phyloP scores from a whole-genome alignment of 2,329 filamentous ascomycete species.

The Microcyclospora pomicola region DNA sequence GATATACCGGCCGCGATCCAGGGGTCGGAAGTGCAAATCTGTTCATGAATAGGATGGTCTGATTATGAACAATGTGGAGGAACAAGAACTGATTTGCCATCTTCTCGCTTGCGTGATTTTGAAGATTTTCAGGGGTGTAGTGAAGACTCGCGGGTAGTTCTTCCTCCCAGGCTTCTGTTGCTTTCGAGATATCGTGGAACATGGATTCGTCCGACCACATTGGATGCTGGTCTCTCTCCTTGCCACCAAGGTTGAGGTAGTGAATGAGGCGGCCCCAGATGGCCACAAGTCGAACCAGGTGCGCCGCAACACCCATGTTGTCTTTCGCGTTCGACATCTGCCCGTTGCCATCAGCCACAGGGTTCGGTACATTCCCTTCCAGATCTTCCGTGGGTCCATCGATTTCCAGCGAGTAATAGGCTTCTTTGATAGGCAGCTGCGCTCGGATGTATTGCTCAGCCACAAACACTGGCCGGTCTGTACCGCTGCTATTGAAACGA shows the following conservation, averaged over 20 bases:
- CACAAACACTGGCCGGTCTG: constrained; percentile 80
- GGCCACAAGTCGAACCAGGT: constrained; percentile 71
- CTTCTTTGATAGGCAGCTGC: constrained; percentile 80
- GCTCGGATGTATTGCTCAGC: constrained; percentile 80
- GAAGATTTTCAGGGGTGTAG: constrained; percentile 70
- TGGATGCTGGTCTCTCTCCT: constrained; percentile 58
- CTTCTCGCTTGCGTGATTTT: constrained; percentile 68
- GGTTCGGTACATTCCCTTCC: constrained; percentile 53
- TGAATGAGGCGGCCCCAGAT: constrained; percentile 83
- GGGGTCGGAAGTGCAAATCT: constrained; percentile 65
- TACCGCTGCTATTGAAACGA: constrained; percentile 89
- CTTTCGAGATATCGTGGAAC: constrained; percentile 55
- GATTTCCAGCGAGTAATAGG: constrained; percentile 81
- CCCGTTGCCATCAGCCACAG: constrained; percentile 48
- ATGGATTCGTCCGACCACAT: constrained; percentile 75
- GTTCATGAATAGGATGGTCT: constrained; percentile 81
- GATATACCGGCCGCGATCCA: constrained; percentile 39
- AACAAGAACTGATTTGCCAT: constrained; percentile 87
- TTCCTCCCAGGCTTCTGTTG: constrained; percentile 56
- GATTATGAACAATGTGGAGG: constrained; percentile 77
- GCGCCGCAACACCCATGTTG: constrained; percentile 91
- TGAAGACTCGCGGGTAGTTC: constrained; percentile 56
- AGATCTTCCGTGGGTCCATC: constrained; percentile 75
- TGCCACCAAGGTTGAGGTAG: constrained; percentile 82
- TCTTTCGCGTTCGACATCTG: constrained; percentile 53